Evolutionary conservation across 2,329 filamentous ascomycete species (phyloP), one percentile per base, ranked within the genome.

Genomic region (Coniosporium tulheliwenetii): DNA sequence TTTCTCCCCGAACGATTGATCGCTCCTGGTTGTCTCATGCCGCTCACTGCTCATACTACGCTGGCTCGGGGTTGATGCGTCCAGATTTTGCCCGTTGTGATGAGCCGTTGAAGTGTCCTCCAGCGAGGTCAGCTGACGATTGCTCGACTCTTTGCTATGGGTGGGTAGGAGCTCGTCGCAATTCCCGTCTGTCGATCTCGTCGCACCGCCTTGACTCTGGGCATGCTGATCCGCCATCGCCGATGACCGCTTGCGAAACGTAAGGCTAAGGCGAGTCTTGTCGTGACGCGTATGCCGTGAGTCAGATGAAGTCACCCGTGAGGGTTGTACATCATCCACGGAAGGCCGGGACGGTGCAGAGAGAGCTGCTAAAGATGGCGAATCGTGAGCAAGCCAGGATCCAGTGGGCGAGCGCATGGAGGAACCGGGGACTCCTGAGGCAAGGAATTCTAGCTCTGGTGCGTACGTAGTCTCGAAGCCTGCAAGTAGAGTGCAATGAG

Each of bases 401-500:
- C 49, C 50, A 3, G 55, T 53, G 5, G 57, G 55, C 5, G 58
- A 58, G 43, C 55, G 45, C 30, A 53, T 41, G 30, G 52, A 40
- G 38, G 53, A 51, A n/a, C 47, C 45, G 36, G 50, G 45, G 5
- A 52, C 52, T 13, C 48, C 46, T 5, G 62, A 62, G 44, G 59
- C 57, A 2, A 70, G 51, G 10, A 56, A 49, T 10, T 53, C 51
- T 10, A 70, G 45, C 47, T 70, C 66, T 12, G 56, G 53, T 15
- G 55, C 53, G 45, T 64, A 70, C 12, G 60, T 62, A 10, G 55
- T 49, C 49, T 69, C 66, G 44, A 70, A 69, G 12, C 63, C 61
- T 63, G 5, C 12, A 30, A 14, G 41, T 39, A 9, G 15, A 31
- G 12, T 36, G n/a, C n/a, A 14, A 12, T 30, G 9, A 40, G 10